phyloP scores from a whole-genome alignment of 1,284 basidiomycete genomes.

The Volvariella surrecta region DNA sequence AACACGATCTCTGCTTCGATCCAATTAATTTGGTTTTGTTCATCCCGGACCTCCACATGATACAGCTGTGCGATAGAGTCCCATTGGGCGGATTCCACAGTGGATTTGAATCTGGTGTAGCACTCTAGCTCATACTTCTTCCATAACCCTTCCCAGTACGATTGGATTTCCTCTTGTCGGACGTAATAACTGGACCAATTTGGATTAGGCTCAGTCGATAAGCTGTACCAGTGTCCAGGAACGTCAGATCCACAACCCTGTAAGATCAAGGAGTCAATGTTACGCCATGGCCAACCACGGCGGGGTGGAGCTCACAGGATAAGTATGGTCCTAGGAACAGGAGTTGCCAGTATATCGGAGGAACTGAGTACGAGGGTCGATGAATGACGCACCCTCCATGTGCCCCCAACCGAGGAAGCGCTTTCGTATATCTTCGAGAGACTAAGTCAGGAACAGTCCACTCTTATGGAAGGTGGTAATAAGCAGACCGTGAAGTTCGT shows the following conservation, averaged over 20 bases:
- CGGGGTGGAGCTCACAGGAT: constrained; percentile 23
- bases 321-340: constrained; percentile 31
- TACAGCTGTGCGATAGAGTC: constrained; percentile 30
- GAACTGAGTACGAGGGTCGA: too few relatives aligned
- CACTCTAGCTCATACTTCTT: constrained; percentile 29
- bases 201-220: constrained; percentile 47
- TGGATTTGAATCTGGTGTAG: constrained; percentile 32
- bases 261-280: background rate
- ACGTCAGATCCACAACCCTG: constrained; percentile 48
- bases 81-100: constrained; percentile 38
- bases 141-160: constrained; percentile 41
- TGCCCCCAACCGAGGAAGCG: constrained; percentile 35
- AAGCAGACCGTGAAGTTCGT: constrained; percentile 36
- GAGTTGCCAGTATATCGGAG: too few relatives aligned
- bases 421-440: constrained; percentile 39
- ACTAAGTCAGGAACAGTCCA: background rate
- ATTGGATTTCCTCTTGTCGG: constrained; percentile 38
- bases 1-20: constrained; percentile 31
- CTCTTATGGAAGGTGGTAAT: background rate
- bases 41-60: constrained; percentile 22
- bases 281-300: background rate
- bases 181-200: constrained; percentile 37
- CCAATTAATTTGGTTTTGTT: background rate
- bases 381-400: constrained; percentile 37
- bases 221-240: constrained; percentile 45